Percentiles rank a stretch among this genome's conserved stretches.
Conservation (phyloP, 345 rosid genomes). For the Ailanthus altissimus region DNA sequence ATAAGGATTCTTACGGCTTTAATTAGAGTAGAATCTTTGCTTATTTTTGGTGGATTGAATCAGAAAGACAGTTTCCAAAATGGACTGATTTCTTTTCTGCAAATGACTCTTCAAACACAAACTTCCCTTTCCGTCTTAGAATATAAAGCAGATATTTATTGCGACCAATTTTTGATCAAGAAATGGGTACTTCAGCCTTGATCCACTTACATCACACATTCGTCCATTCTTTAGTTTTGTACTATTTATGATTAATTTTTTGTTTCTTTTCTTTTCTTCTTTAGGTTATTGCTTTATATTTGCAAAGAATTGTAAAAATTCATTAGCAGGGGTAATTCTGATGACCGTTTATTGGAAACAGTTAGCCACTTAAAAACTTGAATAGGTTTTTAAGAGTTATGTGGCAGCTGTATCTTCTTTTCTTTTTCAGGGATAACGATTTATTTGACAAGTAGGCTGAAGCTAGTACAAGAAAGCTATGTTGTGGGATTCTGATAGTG, state of each 20-base stretch:
- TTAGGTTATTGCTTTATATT: not conserved
- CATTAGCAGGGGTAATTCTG: not conserved
- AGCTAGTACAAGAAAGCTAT: not conserved
- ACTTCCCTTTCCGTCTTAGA: not conserved
- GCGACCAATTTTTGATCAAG: conserved; percentile 4
- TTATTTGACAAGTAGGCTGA: not conserved
- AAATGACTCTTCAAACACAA: not conserved
- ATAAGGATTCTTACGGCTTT: not conserved
- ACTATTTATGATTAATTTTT: not conserved
- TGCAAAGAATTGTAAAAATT: not conserved
- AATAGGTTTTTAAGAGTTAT: not conserved
- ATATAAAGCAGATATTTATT: not conserved
- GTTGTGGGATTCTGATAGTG: not conserved
- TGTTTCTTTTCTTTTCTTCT: too few species aligned
- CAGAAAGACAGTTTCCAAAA: not conserved
- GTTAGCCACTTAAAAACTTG: not conserved
- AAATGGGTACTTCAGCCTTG: not conserved
- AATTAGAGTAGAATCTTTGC: not conserved
- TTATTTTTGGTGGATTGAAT: not conserved
- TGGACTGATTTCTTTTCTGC: not conserved
- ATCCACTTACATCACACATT: not conserved
- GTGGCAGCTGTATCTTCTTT: not conserved
- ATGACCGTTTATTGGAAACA: not conserved
- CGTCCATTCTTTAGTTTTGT: not conserved
- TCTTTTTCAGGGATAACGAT: too few species aligned